Evolutionary conservation across 495 filamentous ascomycete species (phyloP), one percentile per base, ranked within the genome.

Genomic region (Penicillium simplicissimum): DNA sequence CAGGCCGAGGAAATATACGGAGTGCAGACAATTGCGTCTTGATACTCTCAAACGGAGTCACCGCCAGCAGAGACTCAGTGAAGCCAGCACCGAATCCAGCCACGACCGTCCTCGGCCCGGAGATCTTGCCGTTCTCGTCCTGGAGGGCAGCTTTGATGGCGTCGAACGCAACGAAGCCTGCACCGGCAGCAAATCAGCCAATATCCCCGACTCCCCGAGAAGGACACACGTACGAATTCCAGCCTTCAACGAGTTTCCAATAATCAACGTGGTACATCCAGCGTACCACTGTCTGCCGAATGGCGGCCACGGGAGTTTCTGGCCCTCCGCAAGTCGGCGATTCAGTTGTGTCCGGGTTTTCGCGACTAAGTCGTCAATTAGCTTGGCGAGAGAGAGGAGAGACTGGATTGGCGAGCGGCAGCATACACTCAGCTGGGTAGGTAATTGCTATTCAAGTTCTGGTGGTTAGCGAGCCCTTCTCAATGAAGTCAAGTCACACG

Each of bases 271-370:
- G 21, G 95, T 98, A 78, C 95, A 98, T 37, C 95, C 95, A 37
- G 95, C 95, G 71, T 98, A 98, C 95, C 95, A 98, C 68, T 96
- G 93, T 58, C 73, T 79, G 34, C 96, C 96, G 65, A 98, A 98
- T 28, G 91, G 90, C 35, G 95, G 95, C 90, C 91, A 97, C 48
- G 93, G 92, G n/a, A 97, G 83, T 79, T 95, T 96, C 77, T 93
- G 78, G 45, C 87, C 87, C 58, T 89, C 86, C 28, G 89, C 79
- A 67, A 98, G 79, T 73, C 87, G 85, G 66, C 90, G 88, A 67
- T 98, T 98, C 67, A 98, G 89, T 74, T 98, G 95, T 55, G 90
- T 90, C 57, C 95, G 82, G 48, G 95, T 98, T 77, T 98, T 98
- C 59, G 94, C 95, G 75, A 98, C 90, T 89, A 56, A 23, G 13